phyloP scores from a whole-genome alignment of 768 basidiomycete species.

The Hericium alpestre region DNA sequence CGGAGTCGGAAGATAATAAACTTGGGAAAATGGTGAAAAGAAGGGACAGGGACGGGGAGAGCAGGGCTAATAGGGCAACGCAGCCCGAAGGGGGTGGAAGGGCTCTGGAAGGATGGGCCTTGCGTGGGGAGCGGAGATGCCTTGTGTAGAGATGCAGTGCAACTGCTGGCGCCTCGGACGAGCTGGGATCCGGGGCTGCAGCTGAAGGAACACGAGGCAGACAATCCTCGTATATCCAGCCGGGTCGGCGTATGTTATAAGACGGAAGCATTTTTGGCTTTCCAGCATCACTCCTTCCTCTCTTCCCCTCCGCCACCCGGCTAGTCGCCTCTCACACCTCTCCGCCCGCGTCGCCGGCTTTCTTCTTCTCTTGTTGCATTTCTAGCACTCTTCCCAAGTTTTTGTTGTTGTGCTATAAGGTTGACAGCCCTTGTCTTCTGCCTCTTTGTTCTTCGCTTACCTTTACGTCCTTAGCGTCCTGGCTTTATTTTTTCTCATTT shows the following conservation, averaged over 20 bases:
- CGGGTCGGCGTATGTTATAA: background rate
- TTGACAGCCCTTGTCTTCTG: background rate
- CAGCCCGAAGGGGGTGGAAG: background rate
- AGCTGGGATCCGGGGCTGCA: background rate
- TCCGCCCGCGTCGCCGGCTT: conserved; percentile 19
- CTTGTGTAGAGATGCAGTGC: background rate
- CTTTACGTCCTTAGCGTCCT: conserved; percentile 5
- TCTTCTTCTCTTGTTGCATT: conserved; percentile 15
- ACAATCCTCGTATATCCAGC: background rate
- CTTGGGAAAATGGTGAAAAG: background rate
- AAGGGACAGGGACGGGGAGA: background rate
- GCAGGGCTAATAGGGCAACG: background rate
- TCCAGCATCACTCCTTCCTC: conserved; percentile 10
- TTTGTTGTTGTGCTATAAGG: conserved; percentile 22
- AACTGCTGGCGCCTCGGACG: background rate
- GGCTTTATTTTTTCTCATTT: conserved; percentile 14
- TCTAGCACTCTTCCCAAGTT: conserved; percentile 29
- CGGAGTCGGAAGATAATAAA: no score
- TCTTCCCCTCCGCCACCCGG: conserved; percentile 5
- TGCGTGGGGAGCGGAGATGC: background rate
- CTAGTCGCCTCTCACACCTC: conserved; percentile 3
- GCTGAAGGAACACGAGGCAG: background rate
- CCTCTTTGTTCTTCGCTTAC: background rate
- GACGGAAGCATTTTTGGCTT: conserved; percentile 1
- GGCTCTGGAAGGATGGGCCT: background rate